A percentile compares a stretch with the other conserved stretches of the same genome.
Conservation (phyloP, 306 rosid genomes). For the Fagus crenata region DNA sequence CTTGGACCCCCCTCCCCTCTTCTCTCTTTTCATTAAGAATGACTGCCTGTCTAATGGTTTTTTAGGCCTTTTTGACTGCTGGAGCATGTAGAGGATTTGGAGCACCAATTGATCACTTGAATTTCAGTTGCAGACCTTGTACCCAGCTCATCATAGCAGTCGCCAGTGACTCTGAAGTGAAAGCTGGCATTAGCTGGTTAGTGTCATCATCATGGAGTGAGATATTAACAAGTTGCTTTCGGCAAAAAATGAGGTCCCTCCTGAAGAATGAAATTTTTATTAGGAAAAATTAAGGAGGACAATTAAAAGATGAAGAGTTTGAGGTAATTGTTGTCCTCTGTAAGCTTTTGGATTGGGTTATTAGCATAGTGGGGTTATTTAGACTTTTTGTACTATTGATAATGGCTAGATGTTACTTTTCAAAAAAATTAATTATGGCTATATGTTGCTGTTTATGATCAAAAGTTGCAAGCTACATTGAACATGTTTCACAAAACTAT, state of each 20-base stretch:
- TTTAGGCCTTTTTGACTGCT: constrained; percentile 3
- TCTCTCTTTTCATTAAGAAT: neutral
- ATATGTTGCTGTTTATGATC: no score
- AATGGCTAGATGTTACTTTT: no score
- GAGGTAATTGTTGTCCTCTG: neutral
- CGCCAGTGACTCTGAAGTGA: neutral
- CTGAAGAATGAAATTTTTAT: neutral
- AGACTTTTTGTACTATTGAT: no score
- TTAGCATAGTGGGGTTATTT: no score
- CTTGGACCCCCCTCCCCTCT: neutral
- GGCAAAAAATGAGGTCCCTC: neutral
- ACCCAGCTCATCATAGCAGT: neutral
- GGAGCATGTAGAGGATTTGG: neutral
- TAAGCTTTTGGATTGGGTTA: neutral
- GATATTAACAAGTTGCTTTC: neutral
- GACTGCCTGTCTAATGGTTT: neutral
- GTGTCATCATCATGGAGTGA: neutral
- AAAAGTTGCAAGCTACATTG: no score
- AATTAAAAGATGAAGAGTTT: neutral
- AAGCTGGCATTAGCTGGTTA: neutral
- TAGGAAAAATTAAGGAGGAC: neutral
- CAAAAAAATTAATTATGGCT: no score
- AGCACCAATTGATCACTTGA: neutral
- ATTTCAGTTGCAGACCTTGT: neutral
- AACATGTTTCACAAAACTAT: no score